These are phyloP conservation scores for Candida sojae DNA, from an alignment of 1,139 yeast genomes.

Conservation along the genomic window DNA sequence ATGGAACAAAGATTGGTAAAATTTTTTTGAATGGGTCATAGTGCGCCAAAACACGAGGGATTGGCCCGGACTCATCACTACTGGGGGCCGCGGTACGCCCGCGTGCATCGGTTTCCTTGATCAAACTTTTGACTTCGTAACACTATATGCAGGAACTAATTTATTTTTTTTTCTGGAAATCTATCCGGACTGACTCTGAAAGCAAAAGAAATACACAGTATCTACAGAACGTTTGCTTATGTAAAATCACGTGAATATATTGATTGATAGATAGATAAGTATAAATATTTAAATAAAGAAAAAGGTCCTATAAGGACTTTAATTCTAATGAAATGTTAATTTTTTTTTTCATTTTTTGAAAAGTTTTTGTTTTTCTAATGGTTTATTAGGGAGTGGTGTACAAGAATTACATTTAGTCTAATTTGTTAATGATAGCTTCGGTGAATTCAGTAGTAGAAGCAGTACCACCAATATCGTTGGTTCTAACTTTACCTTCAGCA, in stretches of 20 bases:
- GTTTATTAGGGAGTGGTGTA: neutral
- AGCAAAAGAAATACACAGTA: no score
- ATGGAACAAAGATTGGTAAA: neutral
- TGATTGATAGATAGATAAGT: neutral
- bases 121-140: neutral
- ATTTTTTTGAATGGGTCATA: conserved; percentile 1
- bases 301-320: neutral
- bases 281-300: neutral
- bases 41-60: neutral
- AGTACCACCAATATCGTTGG: conserved; percentile 87
- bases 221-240: neutral
- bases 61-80: no score
- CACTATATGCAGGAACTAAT: neutral
- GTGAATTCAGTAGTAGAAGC: conserved; percentile 93
- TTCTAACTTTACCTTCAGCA: conserved; percentile 79
- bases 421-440: conserved; percentile 72
- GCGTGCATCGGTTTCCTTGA: no score
- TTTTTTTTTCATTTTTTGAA: neutral
- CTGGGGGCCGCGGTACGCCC: neutral
- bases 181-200: neutral
- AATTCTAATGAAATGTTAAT: neutral
- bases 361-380: neutral
- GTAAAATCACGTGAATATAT: neutral
- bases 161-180: neutral
- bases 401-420: conserved; percentile 21